Base-by-base conservation (phyloP, 2,329 filamentous ascomycete species). In the Ascochyta lentis region DNA sequence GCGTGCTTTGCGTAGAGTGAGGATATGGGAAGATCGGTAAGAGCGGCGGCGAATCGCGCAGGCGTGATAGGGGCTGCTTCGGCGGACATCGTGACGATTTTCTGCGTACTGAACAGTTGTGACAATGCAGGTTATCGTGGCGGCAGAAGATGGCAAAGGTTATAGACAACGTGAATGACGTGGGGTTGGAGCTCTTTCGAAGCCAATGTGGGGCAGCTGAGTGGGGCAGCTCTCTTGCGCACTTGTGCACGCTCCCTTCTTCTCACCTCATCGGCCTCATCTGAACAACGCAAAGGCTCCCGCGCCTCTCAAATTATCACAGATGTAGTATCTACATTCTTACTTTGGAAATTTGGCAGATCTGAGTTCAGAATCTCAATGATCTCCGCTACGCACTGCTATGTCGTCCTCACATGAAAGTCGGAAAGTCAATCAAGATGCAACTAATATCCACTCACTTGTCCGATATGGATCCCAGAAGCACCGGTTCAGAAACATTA, bases 1-100 rank as follows among this genome's bases (percentile, higher is more conserved):
- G 89, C 84, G 56, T 89, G 84, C 76, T 92, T 92, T 75, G 89
- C 81, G 76, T 89, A 87, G 6, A 93, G 86, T 54, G 83, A 83
- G 59, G 84, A 81, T 62, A 88, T 73, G 37, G 89, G 84, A 52
- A 93, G 86, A 57, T 87, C 84, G 62, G 82, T 79, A 63, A 93
- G 81, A 23, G 90, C 90, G 58, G 81, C 79, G 69, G 87, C 85
- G 78, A 91, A 91, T 70, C 83, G 84, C 16, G 79, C 73, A 24
- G 86, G 79, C 41, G 82, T 77, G 70, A 91, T 91, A 55, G 88
- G 88, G 10, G 72, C 69, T 6, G 86, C 74, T 66, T 85, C 83
- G 53, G 84, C 80, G n/a, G 87, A 88, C 86, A 90, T 89, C 4
- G 29, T 27, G 23, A 33, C 40, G n/a, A 29, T 4, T 23, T n/a